Evolutionary conservation across 805 yeast genomes (phyloP), one percentile per base, ranked within the genome.

Genomic region (Lipomyces kockii): DNA sequence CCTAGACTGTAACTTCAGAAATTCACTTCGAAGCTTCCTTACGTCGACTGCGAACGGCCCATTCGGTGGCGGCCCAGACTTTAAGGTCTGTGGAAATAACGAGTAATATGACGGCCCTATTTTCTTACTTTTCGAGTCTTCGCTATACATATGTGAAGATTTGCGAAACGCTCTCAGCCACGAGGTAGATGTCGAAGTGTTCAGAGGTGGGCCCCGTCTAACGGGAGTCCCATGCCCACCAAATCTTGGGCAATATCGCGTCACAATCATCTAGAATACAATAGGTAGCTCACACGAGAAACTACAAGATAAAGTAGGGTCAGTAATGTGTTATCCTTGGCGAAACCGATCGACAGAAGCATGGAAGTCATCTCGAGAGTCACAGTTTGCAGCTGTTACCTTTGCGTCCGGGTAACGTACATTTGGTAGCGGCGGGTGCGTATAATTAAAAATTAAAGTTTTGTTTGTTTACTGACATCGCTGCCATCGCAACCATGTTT

Each of bases 61-160:
- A 1, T 73, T 67, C 0, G 89, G 89, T 2, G 92, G 92, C 1
- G 87, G 85, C 0, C 88, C 88, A 1, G 81, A 64, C 0, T 91
- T 89, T 68, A 91, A 88, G 0, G 92, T 86, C 73, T 84, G 82
- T 0, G 97, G 98, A 76, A 94, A 94, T 17, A 90, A 76, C 25
- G 81, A 78, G 76, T 87, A 93, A 75, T 81, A 88, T 37, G 65
- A 52, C 22, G 55, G 55, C 32, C 34, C n/a, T 29, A 7, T 43
- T n/a, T 34, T 54, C 57, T n/a, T 35, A 34, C 20, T 54, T 34
- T 54, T 20, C 4, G 9, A 6, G 22, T 17, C 57, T 17, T 43
- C 22, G 22, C n/a, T n/a, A n/a, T 7, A 43, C 20, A 43, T 43
- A 6, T 43, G 22, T 4, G 49, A 43, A 43, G 49, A 17, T 8